A percentile compares a stretch with the other conserved stretches of the same genome.
phyloP scores from a whole-genome alignment of 2,329 filamentous ascomycete genomes.

The Chalaropsis ovoidea region DNA sequence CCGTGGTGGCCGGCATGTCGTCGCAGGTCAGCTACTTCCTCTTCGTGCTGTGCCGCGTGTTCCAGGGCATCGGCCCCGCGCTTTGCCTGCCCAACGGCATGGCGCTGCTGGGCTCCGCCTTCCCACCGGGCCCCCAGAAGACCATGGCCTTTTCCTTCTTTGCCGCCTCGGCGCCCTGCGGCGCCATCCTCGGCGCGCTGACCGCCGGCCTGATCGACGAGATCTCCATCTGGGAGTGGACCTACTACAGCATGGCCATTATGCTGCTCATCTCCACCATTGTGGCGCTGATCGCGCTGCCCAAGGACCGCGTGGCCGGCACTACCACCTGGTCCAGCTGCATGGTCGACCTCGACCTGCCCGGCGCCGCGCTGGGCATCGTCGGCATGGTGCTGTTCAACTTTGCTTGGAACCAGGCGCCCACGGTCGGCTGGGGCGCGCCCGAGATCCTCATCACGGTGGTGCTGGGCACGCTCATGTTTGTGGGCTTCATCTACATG shows the following conservation, averaged over 20 bases:
- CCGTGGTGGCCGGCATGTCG: conserved; percentile 38
- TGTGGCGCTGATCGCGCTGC: conserved; percentile 33
- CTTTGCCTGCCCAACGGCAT: conserved; percentile 54
- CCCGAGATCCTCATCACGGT: conserved; percentile 48
- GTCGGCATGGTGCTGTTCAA: conserved; percentile 51
- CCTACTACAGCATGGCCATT: conserved; percentile 36
- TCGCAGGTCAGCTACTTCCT: conserved; percentile 40
- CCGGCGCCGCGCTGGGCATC: conserved; percentile 40
- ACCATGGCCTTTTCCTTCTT: conserved; percentile 49
- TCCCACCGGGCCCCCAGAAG: conserved; percentile 47
- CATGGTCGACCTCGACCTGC: conserved; percentile 33
- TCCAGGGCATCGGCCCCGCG: conserved; percentile 54
- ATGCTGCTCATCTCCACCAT: conserved; percentile 31
- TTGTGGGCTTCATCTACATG: conserved; percentile 47
- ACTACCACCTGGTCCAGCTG: conserved; percentile 1
- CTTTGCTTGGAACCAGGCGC: conserved; percentile 57
- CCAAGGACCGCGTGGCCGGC: conserved; percentile 25
- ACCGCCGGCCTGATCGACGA: conserved; percentile 36
- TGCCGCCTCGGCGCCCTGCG: conserved; percentile 39
- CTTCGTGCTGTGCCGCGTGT: conserved; percentile 35
- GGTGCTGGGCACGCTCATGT: conserved; percentile 46
- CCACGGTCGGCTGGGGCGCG: conserved; percentile 47
- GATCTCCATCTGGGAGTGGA: conserved; percentile 41
- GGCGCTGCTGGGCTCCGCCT: conserved; percentile 50
- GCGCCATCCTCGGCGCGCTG: conserved; percentile 37